Evolutionary conservation across 805 yeast genomes (phyloP).

Genomic region (Wickerhamiella occidentalis): DNA sequence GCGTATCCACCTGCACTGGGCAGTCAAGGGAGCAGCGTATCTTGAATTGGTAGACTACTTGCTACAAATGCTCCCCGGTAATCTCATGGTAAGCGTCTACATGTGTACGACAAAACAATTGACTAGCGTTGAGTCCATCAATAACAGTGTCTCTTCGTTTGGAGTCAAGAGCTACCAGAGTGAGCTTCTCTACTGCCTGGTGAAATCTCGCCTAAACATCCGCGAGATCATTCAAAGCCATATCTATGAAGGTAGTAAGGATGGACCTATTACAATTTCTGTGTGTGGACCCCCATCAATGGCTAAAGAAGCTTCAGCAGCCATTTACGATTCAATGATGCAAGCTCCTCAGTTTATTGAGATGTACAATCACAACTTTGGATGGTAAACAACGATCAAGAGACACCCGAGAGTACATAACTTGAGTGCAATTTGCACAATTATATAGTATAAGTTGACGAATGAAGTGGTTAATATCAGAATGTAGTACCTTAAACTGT

Average conservation of each 20-base stretch:
- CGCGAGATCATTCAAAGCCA: constrained; percentile 10
- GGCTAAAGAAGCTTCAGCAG: constrained; percentile 15
- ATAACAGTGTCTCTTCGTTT: constrained; percentile 1
- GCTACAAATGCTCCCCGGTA: constrained; percentile 3
- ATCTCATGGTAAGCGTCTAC: constrained; percentile 2
- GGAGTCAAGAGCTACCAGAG: background rate
- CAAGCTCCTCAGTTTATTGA: constrained; percentile 11
- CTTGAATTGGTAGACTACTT: constrained; percentile 13
- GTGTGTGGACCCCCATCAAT: constrained; percentile 19
- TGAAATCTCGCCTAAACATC: background rate
- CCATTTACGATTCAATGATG: constrained; percentile 15
- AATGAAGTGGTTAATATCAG: too few species aligned
- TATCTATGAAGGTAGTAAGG: background rate
- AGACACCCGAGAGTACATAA: too few species aligned
- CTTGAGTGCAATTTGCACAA: too few species aligned
- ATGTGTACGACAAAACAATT: background rate
- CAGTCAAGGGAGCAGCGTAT: constrained; percentile 10
- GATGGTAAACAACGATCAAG: too few species aligned
- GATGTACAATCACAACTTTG: constrained; percentile 17
- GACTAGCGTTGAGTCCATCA: constrained; percentile 1
- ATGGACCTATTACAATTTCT: constrained; percentile 12
- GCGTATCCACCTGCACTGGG: constrained; percentile 17
- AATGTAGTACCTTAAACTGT: too few species aligned
- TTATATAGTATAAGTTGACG: too few species aligned
- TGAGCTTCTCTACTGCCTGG: constrained; percentile 7